Evolutionary conservation across 805 yeast species (phyloP).

Genomic region (Scheffersomyces stipitis): DNA sequence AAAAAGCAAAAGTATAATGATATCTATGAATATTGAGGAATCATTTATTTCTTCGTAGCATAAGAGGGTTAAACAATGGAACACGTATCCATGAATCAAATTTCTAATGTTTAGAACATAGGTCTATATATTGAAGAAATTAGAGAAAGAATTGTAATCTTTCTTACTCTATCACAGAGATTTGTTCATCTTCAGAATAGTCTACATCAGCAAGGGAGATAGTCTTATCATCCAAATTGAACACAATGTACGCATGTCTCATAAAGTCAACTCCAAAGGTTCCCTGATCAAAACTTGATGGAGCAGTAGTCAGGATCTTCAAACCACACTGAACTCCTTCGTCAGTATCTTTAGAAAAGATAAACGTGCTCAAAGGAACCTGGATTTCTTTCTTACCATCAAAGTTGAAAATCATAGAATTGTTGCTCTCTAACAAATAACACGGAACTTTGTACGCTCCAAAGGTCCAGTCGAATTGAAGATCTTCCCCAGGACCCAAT

Average conservation of each 20-base stretch:
- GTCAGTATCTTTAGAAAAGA: constrained; percentile 3
- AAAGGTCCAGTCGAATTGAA: too few species aligned
- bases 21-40: too few species aligned
- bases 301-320: constrained; percentile 9
- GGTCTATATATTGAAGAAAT: too few species aligned
- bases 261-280: constrained; percentile 30
- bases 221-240: constrained; percentile 23
- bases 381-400: constrained; percentile 7
- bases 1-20: too few species aligned
- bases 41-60: too few species aligned
- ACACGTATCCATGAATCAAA: too few species aligned
- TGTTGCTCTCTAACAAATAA: constrained; percentile 8
- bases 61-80: too few species aligned
- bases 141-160: background rate
- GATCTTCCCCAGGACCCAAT: too few species aligned
- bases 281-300: too few species aligned
- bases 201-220: constrained; percentile 25
- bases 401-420: constrained; percentile 11
- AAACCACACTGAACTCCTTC: constrained; percentile 7
- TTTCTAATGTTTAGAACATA: too few species aligned
- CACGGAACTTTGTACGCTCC: too few species aligned
- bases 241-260: constrained; percentile 24
- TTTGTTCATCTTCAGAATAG: constrained; percentile 12
- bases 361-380: constrained; percentile 13
- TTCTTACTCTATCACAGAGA: constrained; percentile 7